Conservation (phyloP, 768 basidiomycete species). For the Coprinopsis strossmayeri region DNA sequence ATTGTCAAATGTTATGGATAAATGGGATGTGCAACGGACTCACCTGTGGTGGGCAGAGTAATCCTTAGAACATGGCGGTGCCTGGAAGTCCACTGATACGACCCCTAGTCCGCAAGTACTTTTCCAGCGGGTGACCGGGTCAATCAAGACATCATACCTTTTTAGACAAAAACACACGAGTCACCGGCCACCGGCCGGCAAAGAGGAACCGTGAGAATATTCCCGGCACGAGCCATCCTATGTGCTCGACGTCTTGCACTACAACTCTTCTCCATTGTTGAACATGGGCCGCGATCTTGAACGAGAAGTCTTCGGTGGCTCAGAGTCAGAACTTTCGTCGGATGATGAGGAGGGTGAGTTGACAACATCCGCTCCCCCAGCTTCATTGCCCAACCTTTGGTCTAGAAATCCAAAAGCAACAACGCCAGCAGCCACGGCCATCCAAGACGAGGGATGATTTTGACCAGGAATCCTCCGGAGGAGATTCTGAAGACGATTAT, state of each 20-base stretch:
- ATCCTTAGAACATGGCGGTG: not conserved
- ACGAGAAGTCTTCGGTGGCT: conserved; percentile 76
- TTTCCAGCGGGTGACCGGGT: too few species aligned
- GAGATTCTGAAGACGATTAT: conserved; percentile 45
- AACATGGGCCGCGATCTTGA: conserved; percentile 13
- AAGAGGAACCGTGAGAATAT: not conserved
- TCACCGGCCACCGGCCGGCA: too few species aligned
- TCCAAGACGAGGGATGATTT: conserved; percentile 37
- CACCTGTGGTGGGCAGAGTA: not conserved
- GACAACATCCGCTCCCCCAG: not conserved
- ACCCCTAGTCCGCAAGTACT: not conserved
- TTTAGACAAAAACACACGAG: too few species aligned
- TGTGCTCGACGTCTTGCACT: not conserved
- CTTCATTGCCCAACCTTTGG: not conserved
- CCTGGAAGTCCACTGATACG: not conserved
- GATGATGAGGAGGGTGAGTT: conserved; percentile 58
- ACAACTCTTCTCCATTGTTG: not conserved
- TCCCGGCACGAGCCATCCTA: not conserved
- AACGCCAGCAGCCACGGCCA: conserved; percentile 25
- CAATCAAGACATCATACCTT: too few species aligned
- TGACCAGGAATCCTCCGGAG: conserved; percentile 33
- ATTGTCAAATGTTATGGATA: not conserved
- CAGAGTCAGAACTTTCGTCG: conserved; percentile 78
- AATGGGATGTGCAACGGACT: not conserved
- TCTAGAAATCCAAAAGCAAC: conserved; percentile 25